These are phyloP conservation scores for Cryptococcus floricola DNA, from an alignment of 1,284 basidiomycete genomes.

Conservation along the genomic window DNA sequence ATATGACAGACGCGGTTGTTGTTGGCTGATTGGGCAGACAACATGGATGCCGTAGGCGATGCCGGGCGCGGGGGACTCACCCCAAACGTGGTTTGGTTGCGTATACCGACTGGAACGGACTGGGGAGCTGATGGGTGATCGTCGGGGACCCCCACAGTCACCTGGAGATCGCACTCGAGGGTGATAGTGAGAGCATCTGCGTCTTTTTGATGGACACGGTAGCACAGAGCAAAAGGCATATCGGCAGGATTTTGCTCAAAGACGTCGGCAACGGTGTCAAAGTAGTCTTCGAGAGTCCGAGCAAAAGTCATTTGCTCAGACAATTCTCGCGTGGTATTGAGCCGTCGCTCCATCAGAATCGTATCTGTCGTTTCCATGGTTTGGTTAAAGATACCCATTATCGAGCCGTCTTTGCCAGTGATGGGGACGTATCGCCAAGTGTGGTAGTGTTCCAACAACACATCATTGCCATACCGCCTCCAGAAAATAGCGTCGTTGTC, in stretches of 20 bases:
- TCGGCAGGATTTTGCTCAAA: conserved; percentile 35
- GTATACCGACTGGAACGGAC: background rate
- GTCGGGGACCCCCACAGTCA: conserved; percentile 29
- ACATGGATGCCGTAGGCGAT: conserved; percentile 35
- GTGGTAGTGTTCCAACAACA: conserved; percentile 32
- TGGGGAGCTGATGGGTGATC: conserved; percentile 21
- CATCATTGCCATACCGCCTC: conserved; percentile 18
- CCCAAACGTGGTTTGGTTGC: conserved; percentile 10
- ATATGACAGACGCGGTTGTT: conserved; percentile 20
- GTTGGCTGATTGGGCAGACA: conserved; percentile 34
- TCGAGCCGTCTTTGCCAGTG: conserved; percentile 17
- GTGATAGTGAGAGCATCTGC: background rate
- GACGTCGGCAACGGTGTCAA: conserved; percentile 18
- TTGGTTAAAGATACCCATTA: conserved; percentile 36
- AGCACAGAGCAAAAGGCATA: conserved; percentile 36
- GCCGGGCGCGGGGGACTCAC: conserved; percentile 23
- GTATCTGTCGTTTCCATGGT: conserved; percentile 28
- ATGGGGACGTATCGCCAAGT: conserved; percentile 39
- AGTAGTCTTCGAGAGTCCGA: conserved; percentile 26
- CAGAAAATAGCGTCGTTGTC: conserved; percentile 32
- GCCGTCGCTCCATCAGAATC: conserved; percentile 31
- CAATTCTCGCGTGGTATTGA: conserved; percentile 28
- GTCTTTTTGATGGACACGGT: conserved; percentile 22
- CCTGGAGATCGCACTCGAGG: conserved; percentile 18
- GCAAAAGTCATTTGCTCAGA: conserved; percentile 31